Evolutionary conservation across 306 rosid species (phyloP), one percentile per base, ranked within the genome.

Genomic region (Vigna reflexopilosa): DNA sequence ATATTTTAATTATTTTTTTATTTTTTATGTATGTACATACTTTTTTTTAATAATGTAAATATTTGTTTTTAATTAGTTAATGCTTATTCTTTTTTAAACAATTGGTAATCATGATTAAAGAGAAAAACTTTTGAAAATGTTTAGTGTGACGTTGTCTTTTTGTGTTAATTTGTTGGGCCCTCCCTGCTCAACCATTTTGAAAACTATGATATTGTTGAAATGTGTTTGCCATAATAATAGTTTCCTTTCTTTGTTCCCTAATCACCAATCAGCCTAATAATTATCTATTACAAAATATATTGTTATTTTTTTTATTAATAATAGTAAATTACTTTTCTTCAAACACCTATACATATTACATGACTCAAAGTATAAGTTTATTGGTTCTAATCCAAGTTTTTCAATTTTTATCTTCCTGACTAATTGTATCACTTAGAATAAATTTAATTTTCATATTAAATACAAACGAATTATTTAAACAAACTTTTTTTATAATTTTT

Each of bases 211-310:
- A 11, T 22, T 50, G 30, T 65, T 52, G 13, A 50, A 64, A 36
- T 22, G 7, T 51, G 73, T 52, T 76, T 2, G 65, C 66, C 73
- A 9, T 48, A 28, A 48, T 75, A 30, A 75, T 32, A 36, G 48
- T 54, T 47, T 15, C 69, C 40, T 77, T 16, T 30, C 55, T 52
- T 51, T 65, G 80, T 49, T 32, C 22, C 64, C 72, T 7, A 63
- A 63, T 63, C 51, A 32, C 51, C 72, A 19, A 19, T 63, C 72
- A 75, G 49, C 16, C 17, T 45, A 6, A 59, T 45, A 74, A 59
- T 74, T 7, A 59, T 45, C 55, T 22, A 36, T 40, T 44, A 16
- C 7, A 24, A 44, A 15, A 58, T 59, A 44, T 17, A 3, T 32
- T 4, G 3, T 13, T 3, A 7, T 2, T 70, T 30, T 28, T 70